Evolutionary conservation across 2,329 filamentous ascomycete genomes (phyloP), one percentile per base, ranked within the genome.

Genomic region (Colletotrichum sublineola): DNA sequence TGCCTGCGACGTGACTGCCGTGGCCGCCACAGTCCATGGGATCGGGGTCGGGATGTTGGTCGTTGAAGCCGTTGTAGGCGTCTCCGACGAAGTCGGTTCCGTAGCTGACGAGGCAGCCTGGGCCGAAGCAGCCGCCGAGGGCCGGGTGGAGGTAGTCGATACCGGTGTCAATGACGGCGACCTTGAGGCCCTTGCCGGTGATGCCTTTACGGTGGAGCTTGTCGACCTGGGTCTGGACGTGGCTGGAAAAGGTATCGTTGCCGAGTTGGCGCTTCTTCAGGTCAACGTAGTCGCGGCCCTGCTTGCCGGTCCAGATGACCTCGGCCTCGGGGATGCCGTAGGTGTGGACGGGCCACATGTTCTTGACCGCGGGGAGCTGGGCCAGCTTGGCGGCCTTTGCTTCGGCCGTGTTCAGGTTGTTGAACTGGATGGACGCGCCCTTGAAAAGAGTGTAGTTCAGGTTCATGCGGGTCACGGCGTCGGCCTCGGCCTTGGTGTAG

Each of bases 131-230:
- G 58, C 89, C 89, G 46, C 91, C 91, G 0, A 93, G 85, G 38
- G 89, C 88, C 1, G 89, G 88, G 76, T 92, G 90, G 0, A 81
- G 85, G 77, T 91, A 92, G 77, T 92, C 90, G 60, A 91, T 81
- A 77, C 87, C 87, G 31, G 84, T 87, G 76, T 89, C 88, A 38
- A 90, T 81, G 15, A 90, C 80, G 52, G 81, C 88, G 77, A 90
- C 81, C 73, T 86, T 87, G 79, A 89, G 81, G 18, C 87, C 87
- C 75, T 84, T 83, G 48, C 88, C 88, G 0, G 82, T 85, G 67
- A 85, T 74, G 0, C 86, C 87, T 70, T 85, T 78, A 15, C 83
- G 84, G 42, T 82, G 82, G 48, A 90, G 81, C 82, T 86, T 84
- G 77, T 88, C 84, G 24, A 90, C 84, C 78, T 89, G 87, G 2